Evolutionary conservation across 352 stramenopile species (phyloP), one percentile per base, ranked within the genome.

Genomic region (Globisporangium canariense): DNA sequence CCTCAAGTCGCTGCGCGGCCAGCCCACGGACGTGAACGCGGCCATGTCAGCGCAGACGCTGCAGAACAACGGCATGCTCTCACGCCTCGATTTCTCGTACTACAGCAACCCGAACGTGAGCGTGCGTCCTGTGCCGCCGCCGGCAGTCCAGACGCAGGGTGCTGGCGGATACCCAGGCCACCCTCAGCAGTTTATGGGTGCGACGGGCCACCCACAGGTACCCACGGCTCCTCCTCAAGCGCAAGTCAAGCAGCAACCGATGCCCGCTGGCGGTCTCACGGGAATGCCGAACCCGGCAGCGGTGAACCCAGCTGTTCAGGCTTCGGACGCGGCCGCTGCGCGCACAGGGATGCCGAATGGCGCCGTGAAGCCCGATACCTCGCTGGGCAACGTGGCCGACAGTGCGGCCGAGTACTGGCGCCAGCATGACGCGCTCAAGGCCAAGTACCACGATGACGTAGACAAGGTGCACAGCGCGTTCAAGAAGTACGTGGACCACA

Each of bases 401-500:
- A 85, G 77, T 57, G 76, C 77, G 1, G 79, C 73, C 3, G 83
- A 90, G 63, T 92, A 94, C 65, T 94, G 85, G 83, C 78, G 77
- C 4, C 84, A 93, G 65, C 85, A 94, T 30, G 79, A 77, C 16
- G 79, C 82, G 36, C 71, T 94, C 22, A 90, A 90, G 62, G 70
- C 76, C 52, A 94, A 94, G 67, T 90, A 92, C 67, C 78, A 89
- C 36, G 79, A 86, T 55, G 83, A 94, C 49, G 85, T 92, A n/a
- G 83, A 90, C 46, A 94, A 91, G 47, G 85, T 94, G 10, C 85
- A 94, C 71, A 92, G 74, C 38, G 85, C 85, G 16, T 94, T 94
- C 63, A 91, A 92, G 67, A 94, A 94, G 64, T 92, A 92, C 55
- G 85, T 94, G 16, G 85, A 94, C 69, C 85, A 94, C 67, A 92